Evolutionary conservation across 2,329 filamentous ascomycete genomes (phyloP).

Genomic region (Aspergillus flavus): DNA sequence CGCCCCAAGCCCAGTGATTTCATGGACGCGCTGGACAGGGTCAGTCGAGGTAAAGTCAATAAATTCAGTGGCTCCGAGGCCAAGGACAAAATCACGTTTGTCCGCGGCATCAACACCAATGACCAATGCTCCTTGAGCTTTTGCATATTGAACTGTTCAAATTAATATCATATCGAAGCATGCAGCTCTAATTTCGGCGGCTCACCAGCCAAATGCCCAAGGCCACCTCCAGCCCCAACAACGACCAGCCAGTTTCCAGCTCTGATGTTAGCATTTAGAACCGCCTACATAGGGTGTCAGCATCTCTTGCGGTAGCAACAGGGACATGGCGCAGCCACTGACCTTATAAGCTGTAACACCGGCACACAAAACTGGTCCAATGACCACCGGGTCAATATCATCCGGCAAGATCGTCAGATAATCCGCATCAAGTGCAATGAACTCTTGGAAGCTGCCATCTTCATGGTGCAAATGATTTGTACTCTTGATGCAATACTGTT

Average conservation of each 20-base stretch:
- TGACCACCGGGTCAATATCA: constrained; percentile 45
- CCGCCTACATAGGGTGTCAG: constrained; percentile 32
- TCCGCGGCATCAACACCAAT: constrained; percentile 47
- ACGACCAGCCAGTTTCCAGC: constrained; percentile 47
- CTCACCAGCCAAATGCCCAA: constrained; percentile 50
- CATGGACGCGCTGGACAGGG: constrained; percentile 35
- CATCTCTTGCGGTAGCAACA: background rate
- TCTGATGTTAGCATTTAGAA: constrained; percentile 45
- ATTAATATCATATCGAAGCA: constrained; percentile 1
- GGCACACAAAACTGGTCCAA: constrained; percentile 49
- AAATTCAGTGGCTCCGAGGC: constrained; percentile 44
- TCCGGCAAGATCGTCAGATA: constrained; percentile 48
- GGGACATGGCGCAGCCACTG: background rate
- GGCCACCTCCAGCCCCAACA: constrained; percentile 50
- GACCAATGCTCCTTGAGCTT: constrained; percentile 44
- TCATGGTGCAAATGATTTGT: constrained; percentile 52
- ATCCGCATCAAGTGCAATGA: constrained; percentile 48
- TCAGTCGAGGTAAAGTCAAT: constrained; percentile 45
- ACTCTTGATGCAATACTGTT: constrained; percentile 45
- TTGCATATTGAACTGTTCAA: constrained; percentile 47
- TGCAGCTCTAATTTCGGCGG: background rate
- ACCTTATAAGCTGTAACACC: constrained; percentile 50
- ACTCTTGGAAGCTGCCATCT: constrained; percentile 51
- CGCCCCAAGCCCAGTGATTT: constrained; percentile 44
- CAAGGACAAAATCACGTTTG: constrained; percentile 43